Evolutionary conservation across 2,329 filamentous ascomycete genomes (phyloP).

Genomic region (Conoideocrella luteorostrata): DNA sequence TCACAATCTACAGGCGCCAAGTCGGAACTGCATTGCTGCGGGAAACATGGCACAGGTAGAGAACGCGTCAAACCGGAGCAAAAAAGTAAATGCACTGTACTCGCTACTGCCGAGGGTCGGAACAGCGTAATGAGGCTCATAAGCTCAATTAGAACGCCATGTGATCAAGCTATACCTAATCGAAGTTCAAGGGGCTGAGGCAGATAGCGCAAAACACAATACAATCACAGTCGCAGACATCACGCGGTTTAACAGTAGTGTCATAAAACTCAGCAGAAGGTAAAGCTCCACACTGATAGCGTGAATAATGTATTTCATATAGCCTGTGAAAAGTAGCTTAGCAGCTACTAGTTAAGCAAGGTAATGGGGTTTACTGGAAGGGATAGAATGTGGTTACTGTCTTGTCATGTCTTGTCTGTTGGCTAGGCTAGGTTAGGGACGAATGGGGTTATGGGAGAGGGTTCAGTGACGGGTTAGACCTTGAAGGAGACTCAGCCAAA

Average conservation of each 20-base stretch:
- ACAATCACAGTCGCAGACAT: neutral
- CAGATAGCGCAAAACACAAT: neutral
- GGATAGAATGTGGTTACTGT: neutral
- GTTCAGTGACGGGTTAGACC: too few relatives aligned
- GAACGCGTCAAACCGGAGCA: neutral
- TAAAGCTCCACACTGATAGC: too few relatives aligned
- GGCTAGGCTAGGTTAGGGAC: neutral
- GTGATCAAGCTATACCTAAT: constrained; percentile 1
- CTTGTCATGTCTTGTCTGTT: neutral
- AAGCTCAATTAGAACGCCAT: neutral
- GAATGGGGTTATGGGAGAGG: too few relatives aligned
- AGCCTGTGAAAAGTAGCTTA: too few relatives aligned
- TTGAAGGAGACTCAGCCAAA: too few relatives aligned
- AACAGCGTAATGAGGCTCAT: neutral
- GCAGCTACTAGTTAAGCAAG: neutral
- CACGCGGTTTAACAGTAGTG: neutral
- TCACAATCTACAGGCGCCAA: neutral
- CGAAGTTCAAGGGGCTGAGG: too few relatives aligned
- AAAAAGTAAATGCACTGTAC: neutral
- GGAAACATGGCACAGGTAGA: neutral
- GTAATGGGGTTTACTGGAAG: neutral
- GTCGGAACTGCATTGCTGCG: neutral
- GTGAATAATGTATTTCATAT: too few relatives aligned
- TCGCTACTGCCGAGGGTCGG: neutral
- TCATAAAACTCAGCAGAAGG: too few relatives aligned